Evolutionary conservation across 2,329 filamentous ascomycete species (phyloP).

Genomic region (Trichophaea hybrida): DNA sequence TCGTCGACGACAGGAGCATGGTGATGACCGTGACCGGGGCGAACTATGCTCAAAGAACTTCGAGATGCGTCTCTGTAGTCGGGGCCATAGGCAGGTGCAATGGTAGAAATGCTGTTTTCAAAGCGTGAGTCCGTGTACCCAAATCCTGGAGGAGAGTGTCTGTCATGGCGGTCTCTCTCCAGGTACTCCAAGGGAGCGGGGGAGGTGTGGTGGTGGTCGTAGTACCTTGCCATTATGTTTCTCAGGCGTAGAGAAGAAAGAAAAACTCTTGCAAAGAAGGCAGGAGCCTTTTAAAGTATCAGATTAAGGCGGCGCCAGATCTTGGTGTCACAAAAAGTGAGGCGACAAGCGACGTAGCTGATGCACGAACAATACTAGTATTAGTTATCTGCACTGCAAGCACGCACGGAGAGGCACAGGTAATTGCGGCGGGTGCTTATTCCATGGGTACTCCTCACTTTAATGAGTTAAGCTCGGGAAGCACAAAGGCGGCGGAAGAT

Average conservation of each 20-base stretch:
- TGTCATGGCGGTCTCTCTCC: neutral
- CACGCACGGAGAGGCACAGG: no score
- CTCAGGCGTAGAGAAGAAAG: neutral
- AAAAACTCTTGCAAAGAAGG: neutral
- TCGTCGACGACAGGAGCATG: constrained; percentile 15
- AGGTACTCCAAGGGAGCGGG: neutral
- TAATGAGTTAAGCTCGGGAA: neutral
- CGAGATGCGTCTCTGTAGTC: neutral
- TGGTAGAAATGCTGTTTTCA: neutral
- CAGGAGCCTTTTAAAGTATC: neutral
- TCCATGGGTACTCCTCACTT: neutral
- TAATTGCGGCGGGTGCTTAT: neutral
- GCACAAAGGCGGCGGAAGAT: neutral
- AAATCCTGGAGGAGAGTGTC: neutral
- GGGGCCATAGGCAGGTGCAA: neutral
- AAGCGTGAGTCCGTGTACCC: neutral
- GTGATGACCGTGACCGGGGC: neutral
- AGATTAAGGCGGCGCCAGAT: neutral
- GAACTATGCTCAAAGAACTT: neutral
- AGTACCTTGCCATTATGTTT: constrained; percentile 2
- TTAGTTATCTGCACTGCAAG: neutral
- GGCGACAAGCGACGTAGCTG: neutral
- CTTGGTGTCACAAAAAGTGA: neutral
- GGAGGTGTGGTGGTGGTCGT: neutral
- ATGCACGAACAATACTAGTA: neutral